Conservation (phyloP, 2,329 filamentous ascomycete species). For the Penicillium sp. region DNA sequence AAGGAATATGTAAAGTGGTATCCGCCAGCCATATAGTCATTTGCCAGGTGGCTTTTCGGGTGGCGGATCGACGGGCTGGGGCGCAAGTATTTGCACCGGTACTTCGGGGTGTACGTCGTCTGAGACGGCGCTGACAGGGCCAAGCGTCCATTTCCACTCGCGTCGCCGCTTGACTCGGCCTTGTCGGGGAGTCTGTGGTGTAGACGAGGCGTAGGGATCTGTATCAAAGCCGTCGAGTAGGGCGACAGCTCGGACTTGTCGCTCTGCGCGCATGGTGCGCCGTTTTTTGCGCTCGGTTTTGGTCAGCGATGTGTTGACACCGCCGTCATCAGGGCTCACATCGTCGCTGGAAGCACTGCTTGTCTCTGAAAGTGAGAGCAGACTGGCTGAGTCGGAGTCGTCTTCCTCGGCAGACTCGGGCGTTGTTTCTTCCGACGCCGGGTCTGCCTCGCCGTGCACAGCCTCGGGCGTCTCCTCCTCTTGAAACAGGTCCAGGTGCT, state of each 20-base stretch:
- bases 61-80: not conserved
- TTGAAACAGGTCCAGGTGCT: slow-evolving; percentile 56
- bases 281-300: slow-evolving; percentile 40
- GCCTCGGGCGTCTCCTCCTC: slow-evolving; percentile 15
- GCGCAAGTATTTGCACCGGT: slow-evolving; percentile 1
- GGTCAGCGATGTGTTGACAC: slow-evolving; percentile 10
- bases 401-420: slow-evolving; percentile 23
- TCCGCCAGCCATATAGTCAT: not conserved
- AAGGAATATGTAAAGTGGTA: not conserved
- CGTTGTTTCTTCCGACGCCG: slow-evolving; percentile 20
- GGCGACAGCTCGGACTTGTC: slow-evolving; percentile 43
- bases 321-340: slow-evolving; percentile 15
- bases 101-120: slow-evolving; percentile 9
- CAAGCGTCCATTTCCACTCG: slow-evolving; percentile 61
- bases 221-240: slow-evolving; percentile 47
- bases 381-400: slow-evolving; percentile 32
- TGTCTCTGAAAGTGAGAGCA: slow-evolving; percentile 29
- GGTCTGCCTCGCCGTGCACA: slow-evolving; percentile 14
- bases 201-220: slow-evolving; percentile 47
- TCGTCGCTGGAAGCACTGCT: slow-evolving; percentile 37
- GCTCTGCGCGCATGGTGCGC: slow-evolving; percentile 33
- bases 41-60: not conserved
- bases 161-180: slow-evolving; percentile 55
- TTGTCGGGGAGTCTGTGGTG: slow-evolving; percentile 56
- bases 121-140: slow-evolving; percentile 38